Percentiles rank a stretch among this genome's conserved stretches.
Conservation (phyloP, 1,139 yeast genomes). For the Pichia cactophila region DNA sequence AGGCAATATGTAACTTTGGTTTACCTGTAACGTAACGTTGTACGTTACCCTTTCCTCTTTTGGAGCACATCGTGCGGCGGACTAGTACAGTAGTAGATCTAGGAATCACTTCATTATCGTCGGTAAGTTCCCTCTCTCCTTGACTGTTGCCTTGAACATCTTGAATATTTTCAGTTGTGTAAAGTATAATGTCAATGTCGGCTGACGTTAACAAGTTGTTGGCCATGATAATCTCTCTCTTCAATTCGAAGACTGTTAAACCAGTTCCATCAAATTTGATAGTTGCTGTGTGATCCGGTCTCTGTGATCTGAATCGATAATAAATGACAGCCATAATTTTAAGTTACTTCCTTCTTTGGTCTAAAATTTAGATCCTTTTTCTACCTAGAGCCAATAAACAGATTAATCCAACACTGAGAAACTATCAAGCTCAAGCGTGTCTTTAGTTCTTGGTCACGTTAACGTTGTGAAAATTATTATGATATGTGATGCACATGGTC, state of each 20-base stretch:
- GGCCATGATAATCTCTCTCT: constrained; percentile 77
- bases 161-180: constrained; percentile 59
- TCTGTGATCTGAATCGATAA: constrained; percentile 81
- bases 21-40: constrained; percentile 81
- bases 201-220: constrained; percentile 79
- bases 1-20: constrained; percentile 38
- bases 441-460: too few relatives aligned
- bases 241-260: constrained; percentile 85
- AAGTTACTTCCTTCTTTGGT: too few relatives aligned
- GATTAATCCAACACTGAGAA: too few relatives aligned
- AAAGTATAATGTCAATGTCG: constrained; percentile 71
- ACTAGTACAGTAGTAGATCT: constrained; percentile 82
- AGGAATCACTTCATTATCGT: constrained; percentile 77
- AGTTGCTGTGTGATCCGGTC: constrained; percentile 53
- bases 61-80: constrained; percentile 68
- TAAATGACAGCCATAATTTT: constrained; percentile 66
- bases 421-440: too few relatives aligned
- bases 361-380: too few relatives aligned
- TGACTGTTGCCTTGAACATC: not conserved
- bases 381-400: too few relatives aligned
- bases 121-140: constrained; percentile 75
- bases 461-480: too few relatives aligned
- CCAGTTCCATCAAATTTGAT: constrained; percentile 95
- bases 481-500: too few relatives aligned
- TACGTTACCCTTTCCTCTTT: constrained; percentile 54